Conservation (phyloP, 345 rosid species). For the Cochlearia excelsa region DNA sequence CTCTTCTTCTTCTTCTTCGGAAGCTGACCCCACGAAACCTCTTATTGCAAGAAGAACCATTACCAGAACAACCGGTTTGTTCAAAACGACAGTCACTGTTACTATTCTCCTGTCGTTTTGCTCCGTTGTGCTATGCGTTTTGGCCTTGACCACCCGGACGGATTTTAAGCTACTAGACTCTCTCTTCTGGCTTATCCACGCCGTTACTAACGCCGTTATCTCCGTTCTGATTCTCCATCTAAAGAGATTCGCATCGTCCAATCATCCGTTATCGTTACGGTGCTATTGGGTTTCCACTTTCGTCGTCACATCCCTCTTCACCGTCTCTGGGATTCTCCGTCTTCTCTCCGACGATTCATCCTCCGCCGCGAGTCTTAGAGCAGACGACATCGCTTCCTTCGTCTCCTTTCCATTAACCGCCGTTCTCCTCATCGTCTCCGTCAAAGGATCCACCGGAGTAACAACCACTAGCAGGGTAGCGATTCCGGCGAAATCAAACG, state of each 20-base stretch:
- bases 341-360: conserved; percentile 32
- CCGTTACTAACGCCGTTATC: conserved; percentile 60
- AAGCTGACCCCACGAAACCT: conserved; percentile 53
- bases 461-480: background rate
- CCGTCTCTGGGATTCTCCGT: conserved; percentile 54
- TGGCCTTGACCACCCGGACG: conserved; percentile 41
- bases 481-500: conserved; percentile 25
- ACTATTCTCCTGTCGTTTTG: conserved; percentile 47
- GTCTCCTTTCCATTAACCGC: conserved; percentile 52
- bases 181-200: conserved; percentile 69
- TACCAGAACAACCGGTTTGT: conserved; percentile 43
- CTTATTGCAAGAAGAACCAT: conserved; percentile 43
- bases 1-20: conserved; percentile 19
- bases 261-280: conserved; percentile 64
- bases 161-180: conserved; percentile 44
- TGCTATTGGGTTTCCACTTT: conserved; percentile 58
- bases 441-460: conserved; percentile 74
- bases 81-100: conserved; percentile 50
- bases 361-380: conserved; percentile 34
- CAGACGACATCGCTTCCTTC: conserved; percentile 59
- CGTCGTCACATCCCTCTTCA: conserved; percentile 44
- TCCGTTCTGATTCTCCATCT: conserved; percentile 63
- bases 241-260: conserved; percentile 57
- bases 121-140: conserved; percentile 47
- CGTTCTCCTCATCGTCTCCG: conserved; percentile 48